Evolutionary conservation across 176 grass and related monocot species (phyloP).

Genomic region (Alopecurus myosuroides): DNA sequence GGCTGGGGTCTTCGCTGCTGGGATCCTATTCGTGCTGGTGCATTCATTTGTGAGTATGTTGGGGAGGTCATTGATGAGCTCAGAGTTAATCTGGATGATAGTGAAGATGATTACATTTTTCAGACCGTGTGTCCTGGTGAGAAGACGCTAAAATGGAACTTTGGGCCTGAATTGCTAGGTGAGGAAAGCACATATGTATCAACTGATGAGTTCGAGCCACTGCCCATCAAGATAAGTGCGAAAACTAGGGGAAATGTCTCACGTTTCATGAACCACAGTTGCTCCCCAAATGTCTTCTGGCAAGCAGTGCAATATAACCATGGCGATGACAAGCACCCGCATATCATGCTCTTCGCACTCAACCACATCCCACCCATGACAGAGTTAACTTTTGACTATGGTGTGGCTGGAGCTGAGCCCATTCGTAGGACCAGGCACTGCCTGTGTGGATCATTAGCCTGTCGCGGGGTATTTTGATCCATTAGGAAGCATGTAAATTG

Average conservation of each 20-base stretch:
- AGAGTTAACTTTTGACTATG: constrained; percentile 74
- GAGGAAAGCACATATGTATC: constrained; percentile 25
- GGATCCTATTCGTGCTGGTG: constrained; percentile 72
- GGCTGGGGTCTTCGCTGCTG: constrained; percentile 83
- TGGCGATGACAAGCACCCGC: constrained; percentile 51
- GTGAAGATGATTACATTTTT: constrained; percentile 70
- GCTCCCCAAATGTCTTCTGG: constrained; percentile 84
- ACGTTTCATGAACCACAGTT: constrained; percentile 88
- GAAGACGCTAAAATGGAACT: constrained; percentile 76
- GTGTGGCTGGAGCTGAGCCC: constrained; percentile 28
- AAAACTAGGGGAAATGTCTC: constrained; percentile 62
- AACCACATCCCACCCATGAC: constrained; percentile 83
- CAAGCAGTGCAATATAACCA: constrained; percentile 61
- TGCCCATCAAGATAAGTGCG: constrained; percentile 65
- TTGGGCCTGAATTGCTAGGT: constrained; percentile 51
- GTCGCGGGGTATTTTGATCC: constrained; percentile 51
- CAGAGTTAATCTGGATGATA: constrained; percentile 37
- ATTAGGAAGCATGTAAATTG: constrained; percentile 1
- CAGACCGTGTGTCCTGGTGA: constrained; percentile 41
- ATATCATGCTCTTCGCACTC: constrained; percentile 74
- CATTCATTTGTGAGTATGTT: constrained; percentile 77
- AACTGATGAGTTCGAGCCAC: constrained; percentile 40
- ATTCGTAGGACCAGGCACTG: constrained; percentile 43
- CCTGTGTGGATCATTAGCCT: constrained; percentile 55
- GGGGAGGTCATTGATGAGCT: constrained; percentile 53